Conservation (phyloP, 441 rosid species). For the Erodium moschatum region DNA sequence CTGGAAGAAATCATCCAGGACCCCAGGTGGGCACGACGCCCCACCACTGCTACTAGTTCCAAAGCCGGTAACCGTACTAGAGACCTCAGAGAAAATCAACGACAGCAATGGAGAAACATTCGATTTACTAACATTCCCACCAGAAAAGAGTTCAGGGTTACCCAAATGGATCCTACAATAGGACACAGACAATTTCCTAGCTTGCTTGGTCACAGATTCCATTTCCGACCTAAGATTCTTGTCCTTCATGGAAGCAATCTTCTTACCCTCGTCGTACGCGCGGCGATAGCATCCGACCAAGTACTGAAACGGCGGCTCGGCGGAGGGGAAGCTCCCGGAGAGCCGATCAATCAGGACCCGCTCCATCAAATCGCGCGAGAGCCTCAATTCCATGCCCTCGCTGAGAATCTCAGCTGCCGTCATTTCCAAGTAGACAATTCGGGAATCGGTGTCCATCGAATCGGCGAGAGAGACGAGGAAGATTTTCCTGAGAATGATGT, state of each 20-base stretch:
- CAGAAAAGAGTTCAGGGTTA: constrained; percentile 56
- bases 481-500: constrained; percentile 75
- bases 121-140: constrained; percentile 23
- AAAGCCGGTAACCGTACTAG: constrained; percentile 46
- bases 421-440: constrained; percentile 58
- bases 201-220: constrained; percentile 52
- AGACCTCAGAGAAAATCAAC: constrained; percentile 53
- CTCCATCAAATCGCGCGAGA: constrained; percentile 70
- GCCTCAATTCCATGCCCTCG: constrained; percentile 59
- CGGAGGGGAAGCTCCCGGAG: constrained; percentile 46
- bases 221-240: constrained; percentile 50
- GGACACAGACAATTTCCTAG: constrained; percentile 60
- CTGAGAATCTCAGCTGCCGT: constrained; percentile 93
- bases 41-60: constrained; percentile 35
- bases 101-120: constrained; percentile 56
- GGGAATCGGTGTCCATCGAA: constrained; percentile 37
- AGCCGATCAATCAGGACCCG: constrained; percentile 74
- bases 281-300: constrained; percentile 72
- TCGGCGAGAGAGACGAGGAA: constrained; percentile 54
- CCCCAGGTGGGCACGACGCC: constrained; percentile 58
- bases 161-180: constrained; percentile 72
- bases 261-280: constrained; percentile 64
- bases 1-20: constrained; percentile 73
- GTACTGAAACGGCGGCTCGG: constrained; percentile 54
- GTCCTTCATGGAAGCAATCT: constrained; percentile 76